Percentiles rank a stretch among this genome's conserved stretches.
Evolutionary conservation across 495 filamentous ascomycete genomes (phyloP).

Genomic region (Hypomontagnella submonticulosa): DNA sequence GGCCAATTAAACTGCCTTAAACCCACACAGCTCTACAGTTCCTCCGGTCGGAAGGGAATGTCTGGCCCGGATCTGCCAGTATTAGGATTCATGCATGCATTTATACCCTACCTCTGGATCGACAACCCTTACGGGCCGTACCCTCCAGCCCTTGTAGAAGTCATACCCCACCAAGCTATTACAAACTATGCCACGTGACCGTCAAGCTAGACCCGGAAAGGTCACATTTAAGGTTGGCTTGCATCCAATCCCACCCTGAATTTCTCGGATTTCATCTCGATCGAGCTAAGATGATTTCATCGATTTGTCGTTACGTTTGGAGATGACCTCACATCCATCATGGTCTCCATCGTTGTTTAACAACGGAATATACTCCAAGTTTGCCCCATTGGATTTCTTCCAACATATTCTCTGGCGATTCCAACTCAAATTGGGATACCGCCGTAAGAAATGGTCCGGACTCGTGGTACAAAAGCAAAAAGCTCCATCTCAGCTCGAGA

Average conservation of each 20-base stretch:
- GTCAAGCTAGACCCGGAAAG: not conserved
- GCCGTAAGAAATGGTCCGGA: constrained; percentile 20
- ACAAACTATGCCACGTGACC: too few species aligned
- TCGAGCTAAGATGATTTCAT: constrained; percentile 46
- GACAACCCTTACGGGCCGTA: too few species aligned
- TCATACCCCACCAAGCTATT: too few species aligned
- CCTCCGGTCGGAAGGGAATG: too few species aligned
- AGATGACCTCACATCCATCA: constrained; percentile 40
- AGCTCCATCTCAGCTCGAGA: constrained; percentile 10
- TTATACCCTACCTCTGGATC: too few species aligned
- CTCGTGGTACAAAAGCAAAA: not conserved
- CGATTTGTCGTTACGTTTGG: constrained; percentile 14
- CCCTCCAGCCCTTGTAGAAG: too few species aligned
- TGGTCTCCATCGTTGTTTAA: not conserved
- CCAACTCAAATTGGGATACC: not conserved
- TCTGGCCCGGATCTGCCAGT: too few species aligned
- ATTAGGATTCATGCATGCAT: too few species aligned
- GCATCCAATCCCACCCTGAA: constrained; percentile 2
- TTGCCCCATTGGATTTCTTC: not conserved
- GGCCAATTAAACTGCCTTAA: too few species aligned
- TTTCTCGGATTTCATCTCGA: constrained; percentile 34
- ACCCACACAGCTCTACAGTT: too few species aligned
- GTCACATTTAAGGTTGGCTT: constrained; percentile 12
- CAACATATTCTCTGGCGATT: not conserved
- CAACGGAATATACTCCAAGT: constrained; percentile 3